Evolutionary conservation across 345 rosid species (phyloP).

Genomic region (Eutrema yunnanense): DNA sequence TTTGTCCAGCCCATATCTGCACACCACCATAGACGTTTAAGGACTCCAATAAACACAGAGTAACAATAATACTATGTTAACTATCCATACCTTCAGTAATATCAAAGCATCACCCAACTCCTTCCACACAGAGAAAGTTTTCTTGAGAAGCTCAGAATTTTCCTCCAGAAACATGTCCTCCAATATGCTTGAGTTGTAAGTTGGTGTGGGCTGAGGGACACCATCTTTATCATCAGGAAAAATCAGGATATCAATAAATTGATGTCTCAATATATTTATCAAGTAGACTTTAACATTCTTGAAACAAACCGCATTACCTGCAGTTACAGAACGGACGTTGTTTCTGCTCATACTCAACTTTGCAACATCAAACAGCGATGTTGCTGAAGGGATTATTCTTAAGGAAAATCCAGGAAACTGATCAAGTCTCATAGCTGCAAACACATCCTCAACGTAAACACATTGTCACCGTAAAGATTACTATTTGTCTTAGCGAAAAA

Average conservation of each 20-base stretch:
- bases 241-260: neutral
- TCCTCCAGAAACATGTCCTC: slow-evolving; percentile 79
- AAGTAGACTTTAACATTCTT: neutral
- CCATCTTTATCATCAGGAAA: slow-evolving; percentile 36
- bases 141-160: slow-evolving; percentile 48
- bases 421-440: slow-evolving; percentile 43
- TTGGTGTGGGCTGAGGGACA: slow-evolving; percentile 53
- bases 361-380: slow-evolving; percentile 50
- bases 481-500: neutral
- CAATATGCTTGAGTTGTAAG: slow-evolving; percentile 73
- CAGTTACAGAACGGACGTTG: slow-evolving; percentile 54
- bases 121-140: slow-evolving; percentile 53
- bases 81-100: slow-evolving; percentile 58
- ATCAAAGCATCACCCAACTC: slow-evolving; percentile 66
- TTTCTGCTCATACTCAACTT: slow-evolving; percentile 66
- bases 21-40: slow-evolving; percentile 10
- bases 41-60: neutral
- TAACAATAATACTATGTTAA: slow-evolving; percentile 3
- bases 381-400: slow-evolving; percentile 72
- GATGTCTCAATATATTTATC: neutral
- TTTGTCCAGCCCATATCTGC: slow-evolving; percentile 88
- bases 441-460: slow-evolving; percentile 5
- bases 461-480: neutral
- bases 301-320: slow-evolving; percentile 39
- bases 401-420: slow-evolving; percentile 54